These are phyloP conservation scores for Rugonectria rugulosa DNA, from an alignment of 2,329 filamentous ascomycete species.

Conservation along the genomic window DNA sequence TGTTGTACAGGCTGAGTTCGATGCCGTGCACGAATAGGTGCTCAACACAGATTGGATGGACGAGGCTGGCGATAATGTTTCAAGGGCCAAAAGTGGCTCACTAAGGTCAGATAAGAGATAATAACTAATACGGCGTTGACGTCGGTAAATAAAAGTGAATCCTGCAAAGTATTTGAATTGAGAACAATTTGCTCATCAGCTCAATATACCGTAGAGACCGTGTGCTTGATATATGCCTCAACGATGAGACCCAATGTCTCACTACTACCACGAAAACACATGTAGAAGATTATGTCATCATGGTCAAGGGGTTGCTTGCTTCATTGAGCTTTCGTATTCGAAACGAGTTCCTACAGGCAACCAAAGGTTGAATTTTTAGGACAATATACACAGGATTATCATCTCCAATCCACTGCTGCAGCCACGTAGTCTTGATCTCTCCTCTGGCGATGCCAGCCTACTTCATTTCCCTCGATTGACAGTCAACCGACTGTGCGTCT, in stretches of 20 bases:
- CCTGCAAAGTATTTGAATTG: background rate
- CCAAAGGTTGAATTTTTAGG: slow-evolving; percentile 42
- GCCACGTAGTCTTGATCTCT: slow-evolving; percentile 20
- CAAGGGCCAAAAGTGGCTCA: too few species aligned
- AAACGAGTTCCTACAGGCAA: slow-evolving; percentile 44
- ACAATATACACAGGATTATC: slow-evolving; percentile 50
- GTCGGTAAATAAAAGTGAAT: too few species aligned
- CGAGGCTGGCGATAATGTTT: too few species aligned
- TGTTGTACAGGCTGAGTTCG: background rate
- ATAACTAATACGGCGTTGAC: background rate
- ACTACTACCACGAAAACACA: too few species aligned
- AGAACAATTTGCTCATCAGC: too few species aligned
- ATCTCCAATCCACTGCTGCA: slow-evolving; percentile 35
- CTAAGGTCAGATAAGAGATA: background rate
- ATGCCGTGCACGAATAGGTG: too few species aligned
- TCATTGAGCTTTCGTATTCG: slow-evolving; percentile 41
- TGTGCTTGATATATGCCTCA: slow-evolving; percentile 9
- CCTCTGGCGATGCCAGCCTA: slow-evolving; percentile 20
- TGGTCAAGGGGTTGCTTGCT: slow-evolving; percentile 28
- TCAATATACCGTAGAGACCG: too few species aligned
- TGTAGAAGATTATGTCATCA: too few species aligned
- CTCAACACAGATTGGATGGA: too few species aligned
- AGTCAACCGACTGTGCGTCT: slow-evolving; percentile 16
- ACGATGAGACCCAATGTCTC: too few species aligned
- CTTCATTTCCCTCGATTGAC: slow-evolving; percentile 28